phyloP scores from a whole-genome alignment of 495 filamentous ascomycete species.

The Cetradonia linearis region DNA sequence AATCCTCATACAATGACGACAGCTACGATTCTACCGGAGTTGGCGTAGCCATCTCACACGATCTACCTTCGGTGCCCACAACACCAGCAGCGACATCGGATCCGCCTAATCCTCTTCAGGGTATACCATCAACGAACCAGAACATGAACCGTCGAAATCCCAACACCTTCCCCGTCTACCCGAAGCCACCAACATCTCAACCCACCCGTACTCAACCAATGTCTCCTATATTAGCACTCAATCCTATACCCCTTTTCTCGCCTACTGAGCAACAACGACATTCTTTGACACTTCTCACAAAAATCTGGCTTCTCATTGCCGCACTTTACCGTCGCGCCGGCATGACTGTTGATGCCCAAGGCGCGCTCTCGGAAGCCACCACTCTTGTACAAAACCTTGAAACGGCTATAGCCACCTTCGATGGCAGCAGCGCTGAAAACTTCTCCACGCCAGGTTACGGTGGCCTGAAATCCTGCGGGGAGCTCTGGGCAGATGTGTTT shows the following conservation, averaged over 20 bases:
- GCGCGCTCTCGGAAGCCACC: conserved; percentile 71
- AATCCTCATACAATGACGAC: not conserved
- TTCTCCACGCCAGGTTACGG: conserved; percentile 61
- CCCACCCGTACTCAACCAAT: conserved; percentile 2
- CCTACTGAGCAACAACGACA: conserved; percentile 44
- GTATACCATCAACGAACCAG: conserved; percentile 39
- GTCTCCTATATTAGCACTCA: not conserved
- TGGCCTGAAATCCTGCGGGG: conserved; percentile 61
- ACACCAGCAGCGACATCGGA: conserved; percentile 9
- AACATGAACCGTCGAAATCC: conserved; percentile 38
- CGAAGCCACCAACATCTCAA: conserved; percentile 27
- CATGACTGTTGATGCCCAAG: conserved; percentile 64
- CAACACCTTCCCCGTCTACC: conserved; percentile 33
- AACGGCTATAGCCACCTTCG: conserved; percentile 29
- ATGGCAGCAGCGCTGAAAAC: conserved; percentile 40
- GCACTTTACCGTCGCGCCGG: conserved; percentile 75
- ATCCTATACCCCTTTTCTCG: conserved; percentile 27
- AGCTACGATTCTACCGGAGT: conserved; percentile 28
- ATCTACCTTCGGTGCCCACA: conserved; percentile 17
- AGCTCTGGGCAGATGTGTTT: conserved; percentile 71
- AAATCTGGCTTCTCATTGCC: conserved; percentile 81
- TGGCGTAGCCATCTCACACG: conserved; percentile 34
- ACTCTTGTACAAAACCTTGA: conserved; percentile 49
- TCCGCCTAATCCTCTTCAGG: conserved; percentile 31
- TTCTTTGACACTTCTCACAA: conserved; percentile 53